Evolutionary conservation across 2,329 filamentous ascomycete species (phyloP).

Genomic region (Exophiala sp.): DNA sequence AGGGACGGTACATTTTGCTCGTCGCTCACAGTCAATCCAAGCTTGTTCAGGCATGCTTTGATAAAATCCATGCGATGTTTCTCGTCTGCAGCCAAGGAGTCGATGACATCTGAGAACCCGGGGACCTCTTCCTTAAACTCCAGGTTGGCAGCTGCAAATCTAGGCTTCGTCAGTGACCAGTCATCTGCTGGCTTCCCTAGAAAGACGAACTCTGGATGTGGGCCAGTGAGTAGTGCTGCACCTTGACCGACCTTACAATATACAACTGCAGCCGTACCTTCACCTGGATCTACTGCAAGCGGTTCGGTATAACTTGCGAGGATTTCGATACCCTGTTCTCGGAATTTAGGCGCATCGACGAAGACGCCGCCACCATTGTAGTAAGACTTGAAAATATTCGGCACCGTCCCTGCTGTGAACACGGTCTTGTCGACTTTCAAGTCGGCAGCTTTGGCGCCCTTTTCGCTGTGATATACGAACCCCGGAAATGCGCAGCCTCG

Average conservation of each 20-base stretch:
- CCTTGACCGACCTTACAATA: conserved; percentile 81
- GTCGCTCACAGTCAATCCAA: conserved; percentile 74
- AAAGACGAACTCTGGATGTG: conserved; percentile 78
- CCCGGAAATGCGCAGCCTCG: conserved; percentile 83
- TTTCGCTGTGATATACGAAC: conserved; percentile 87
- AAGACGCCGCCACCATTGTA: conserved; percentile 96
- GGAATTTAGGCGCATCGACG: conserved; percentile 66
- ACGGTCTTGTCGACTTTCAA: conserved; percentile 61
- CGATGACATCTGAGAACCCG: conserved; percentile 67
- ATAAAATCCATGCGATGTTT: conserved; percentile 68
- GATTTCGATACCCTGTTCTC: conserved; percentile 67
- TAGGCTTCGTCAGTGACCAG: conserved; percentile 39
- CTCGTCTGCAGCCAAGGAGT: conserved; percentile 66
- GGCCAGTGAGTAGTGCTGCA: conserved; percentile 73
- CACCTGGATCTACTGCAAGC: conserved; percentile 71
- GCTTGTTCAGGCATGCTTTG: conserved; percentile 71
- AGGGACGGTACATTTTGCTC: conserved; percentile 71
- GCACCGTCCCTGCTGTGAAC: conserved; percentile 53
- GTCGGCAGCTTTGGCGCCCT: conserved; percentile 69
- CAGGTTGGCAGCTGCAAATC: conserved; percentile 79
- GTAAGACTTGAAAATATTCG: conserved; percentile 69
- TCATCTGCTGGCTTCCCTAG: conserved; percentile 19
- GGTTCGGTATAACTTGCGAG: conserved; percentile 75
- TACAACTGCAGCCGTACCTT: conserved; percentile 72
- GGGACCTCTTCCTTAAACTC: conserved; percentile 63